phyloP scores from a whole-genome alignment of 371 early-diverging fungal genomes.

The Massospora cicadina region DNA sequence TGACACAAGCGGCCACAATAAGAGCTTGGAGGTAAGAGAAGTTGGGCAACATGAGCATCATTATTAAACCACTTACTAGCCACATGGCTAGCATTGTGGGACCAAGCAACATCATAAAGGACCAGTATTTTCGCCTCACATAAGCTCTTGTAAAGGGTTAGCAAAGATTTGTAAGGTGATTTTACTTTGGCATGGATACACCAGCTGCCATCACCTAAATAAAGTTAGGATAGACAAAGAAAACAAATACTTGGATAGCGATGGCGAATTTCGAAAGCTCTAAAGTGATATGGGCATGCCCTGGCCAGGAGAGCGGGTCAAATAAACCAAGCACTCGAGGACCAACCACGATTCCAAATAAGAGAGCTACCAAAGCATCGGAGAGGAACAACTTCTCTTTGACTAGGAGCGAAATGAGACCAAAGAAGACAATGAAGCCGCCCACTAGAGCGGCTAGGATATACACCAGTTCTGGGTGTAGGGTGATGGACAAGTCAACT shows the following conservation, averaged over 20 bases:
- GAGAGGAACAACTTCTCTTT: conserved; percentile 82
- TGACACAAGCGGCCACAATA: conserved; percentile 71
- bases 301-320: conserved; percentile 31
- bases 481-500: conserved; percentile 1
- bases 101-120: conserved; percentile 56
- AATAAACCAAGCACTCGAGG: conserved; percentile 42
- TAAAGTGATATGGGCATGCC: conserved; percentile 29
- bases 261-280: conserved; percentile 60
- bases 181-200: conserved; percentile 53
- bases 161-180: conserved; percentile 10
- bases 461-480: conserved; percentile 3
- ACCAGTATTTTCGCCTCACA: conserved; percentile 36
- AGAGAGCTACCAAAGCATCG: conserved; percentile 76
- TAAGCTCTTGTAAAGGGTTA: conserved; percentile 25
- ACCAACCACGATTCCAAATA: conserved; percentile 78
- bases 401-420: conserved; percentile 74
- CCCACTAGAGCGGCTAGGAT: conserved; percentile 23
- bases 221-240: conserved; percentile 1
- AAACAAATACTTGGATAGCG: conserved; percentile 42
- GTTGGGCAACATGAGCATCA: conserved; percentile 38
- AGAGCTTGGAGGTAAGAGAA: conserved; percentile 45
- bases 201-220: conserved; percentile 69
- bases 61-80: conserved; percentile 48
- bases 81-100: conserved; percentile 83
- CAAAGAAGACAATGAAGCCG: conserved; percentile 70